Conservation (phyloP, 148 eudicot genomes). For the Chenopodium berlandieri region DNA sequence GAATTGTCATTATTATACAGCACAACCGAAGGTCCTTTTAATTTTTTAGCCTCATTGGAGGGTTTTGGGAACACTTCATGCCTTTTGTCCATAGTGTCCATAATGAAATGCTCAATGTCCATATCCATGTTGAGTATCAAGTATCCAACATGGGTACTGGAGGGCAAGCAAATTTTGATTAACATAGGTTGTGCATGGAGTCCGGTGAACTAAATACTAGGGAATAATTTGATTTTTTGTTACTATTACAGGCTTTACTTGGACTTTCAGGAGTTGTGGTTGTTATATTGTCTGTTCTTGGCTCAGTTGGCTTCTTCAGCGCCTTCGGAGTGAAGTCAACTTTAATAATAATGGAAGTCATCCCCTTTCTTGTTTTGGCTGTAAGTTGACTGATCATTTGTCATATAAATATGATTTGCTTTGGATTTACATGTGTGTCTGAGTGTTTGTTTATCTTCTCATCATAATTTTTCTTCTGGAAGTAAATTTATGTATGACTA, state of each 20-base stretch:
- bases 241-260: conserved; percentile 49
- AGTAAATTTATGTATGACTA: background rate
- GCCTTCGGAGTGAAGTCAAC: conserved; percentile 65
- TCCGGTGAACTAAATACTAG: background rate
- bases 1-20: background rate
- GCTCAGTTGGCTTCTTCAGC: conserved; percentile 67
- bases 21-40: background rate
- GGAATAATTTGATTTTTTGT: background rate
- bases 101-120: background rate
- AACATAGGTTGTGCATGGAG: background rate
- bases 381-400: conserved; percentile 35
- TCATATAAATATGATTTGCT: background rate
- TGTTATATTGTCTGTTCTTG: conserved; percentile 62
- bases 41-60: background rate
- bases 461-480: background rate
- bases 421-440: background rate
- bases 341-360: conserved; percentile 65
- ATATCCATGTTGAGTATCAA: background rate
- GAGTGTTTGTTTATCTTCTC: background rate
- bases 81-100: background rate
- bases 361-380: conserved; percentile 67
- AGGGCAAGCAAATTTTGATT: background rate
- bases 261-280: conserved; percentile 65
- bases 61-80: background rate
- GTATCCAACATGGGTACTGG: background rate